phyloP scores from a whole-genome alignment of 192 early-diverging fungal species.

The Coemansia sp. region DNA sequence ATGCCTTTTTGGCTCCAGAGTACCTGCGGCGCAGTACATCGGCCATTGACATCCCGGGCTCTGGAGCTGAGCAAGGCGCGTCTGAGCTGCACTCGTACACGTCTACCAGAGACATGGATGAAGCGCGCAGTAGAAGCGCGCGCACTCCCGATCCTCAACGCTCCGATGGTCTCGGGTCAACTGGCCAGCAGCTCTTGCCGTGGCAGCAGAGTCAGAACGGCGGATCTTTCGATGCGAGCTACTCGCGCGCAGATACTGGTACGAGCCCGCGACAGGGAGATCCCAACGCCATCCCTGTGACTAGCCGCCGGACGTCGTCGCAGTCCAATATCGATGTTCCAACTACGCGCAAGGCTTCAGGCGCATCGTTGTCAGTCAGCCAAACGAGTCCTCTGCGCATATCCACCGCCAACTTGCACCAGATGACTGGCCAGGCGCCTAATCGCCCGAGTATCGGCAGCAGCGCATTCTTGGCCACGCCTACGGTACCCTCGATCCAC shows the following conservation, averaged over 20 bases:
- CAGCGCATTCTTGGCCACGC: slow-evolving; percentile 39
- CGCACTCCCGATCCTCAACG: not conserved
- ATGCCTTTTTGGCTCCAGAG: not conserved
- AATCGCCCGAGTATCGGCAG: slow-evolving; percentile 13
- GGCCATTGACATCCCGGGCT: not conserved
- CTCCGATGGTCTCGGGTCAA: not conserved
- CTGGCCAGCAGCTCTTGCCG: not conserved
- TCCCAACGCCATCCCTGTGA: not conserved
- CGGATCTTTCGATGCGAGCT: not conserved
- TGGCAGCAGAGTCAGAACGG: not conserved
- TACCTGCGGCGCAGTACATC: not conserved
- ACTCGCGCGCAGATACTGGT: not conserved
- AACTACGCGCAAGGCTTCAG: not conserved
- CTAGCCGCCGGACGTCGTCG: slow-evolving; percentile 2
- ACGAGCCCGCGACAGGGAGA: not conserved
- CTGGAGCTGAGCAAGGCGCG: not conserved
- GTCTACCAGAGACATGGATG: slow-evolving; percentile 1
- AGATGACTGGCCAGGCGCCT: not conserved
- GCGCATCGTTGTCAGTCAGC: not conserved
- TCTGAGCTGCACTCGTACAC: not conserved
- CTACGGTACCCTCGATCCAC: slow-evolving; percentile 74
- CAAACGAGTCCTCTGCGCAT: slow-evolving; percentile 12
- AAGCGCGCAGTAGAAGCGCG: not conserved
- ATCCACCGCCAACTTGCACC: slow-evolving; percentile 16
- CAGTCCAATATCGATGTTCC: not conserved